Evolutionary conservation across 352 stramenopile species (phyloP).

Genomic region (Thraustochytrium sp.): DNA sequence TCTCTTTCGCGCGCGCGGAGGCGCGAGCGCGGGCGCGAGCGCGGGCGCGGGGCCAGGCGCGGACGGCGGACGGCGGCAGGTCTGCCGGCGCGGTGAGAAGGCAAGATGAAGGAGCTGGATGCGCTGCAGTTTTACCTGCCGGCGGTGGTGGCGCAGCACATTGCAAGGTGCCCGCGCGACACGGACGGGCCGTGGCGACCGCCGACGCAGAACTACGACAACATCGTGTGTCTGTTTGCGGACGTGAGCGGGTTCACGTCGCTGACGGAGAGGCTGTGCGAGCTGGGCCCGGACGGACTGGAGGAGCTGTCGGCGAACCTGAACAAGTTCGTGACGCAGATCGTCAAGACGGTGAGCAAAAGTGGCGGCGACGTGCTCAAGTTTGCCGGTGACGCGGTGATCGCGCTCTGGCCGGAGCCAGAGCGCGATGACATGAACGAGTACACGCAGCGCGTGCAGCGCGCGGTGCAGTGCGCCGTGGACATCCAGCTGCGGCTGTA

Average conservation of each 20-base stretch:
- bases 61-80: background rate
- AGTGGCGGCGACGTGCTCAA: constrained; percentile 69
- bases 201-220: background rate
- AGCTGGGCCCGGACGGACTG: constrained; percentile 67
- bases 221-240: constrained; percentile 79
- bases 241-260: constrained; percentile 87
- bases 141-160: background rate
- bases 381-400: constrained; percentile 89
- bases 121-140: constrained; percentile 36
- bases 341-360: constrained; percentile 55
- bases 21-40: too few species aligned
- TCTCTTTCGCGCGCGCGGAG: too few species aligned
- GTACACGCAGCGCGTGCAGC: constrained; percentile 68
- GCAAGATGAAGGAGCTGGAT: constrained; percentile 17
- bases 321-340: constrained; percentile 69
- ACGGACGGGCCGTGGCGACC: background rate
- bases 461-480: constrained; percentile 77
- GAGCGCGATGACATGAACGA: constrained; percentile 65
- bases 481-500: constrained; percentile 80
- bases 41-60: background rate
- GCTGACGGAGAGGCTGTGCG: constrained; percentile 81
- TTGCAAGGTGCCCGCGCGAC: background rate
- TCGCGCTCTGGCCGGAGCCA: constrained; percentile 78
- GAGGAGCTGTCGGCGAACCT: constrained; percentile 80
- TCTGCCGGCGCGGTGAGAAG: background rate